These are phyloP conservation scores for Kondoa malvinella DNA, from an alignment of 768 basidiomycete species.

Conservation along the genomic window DNA sequence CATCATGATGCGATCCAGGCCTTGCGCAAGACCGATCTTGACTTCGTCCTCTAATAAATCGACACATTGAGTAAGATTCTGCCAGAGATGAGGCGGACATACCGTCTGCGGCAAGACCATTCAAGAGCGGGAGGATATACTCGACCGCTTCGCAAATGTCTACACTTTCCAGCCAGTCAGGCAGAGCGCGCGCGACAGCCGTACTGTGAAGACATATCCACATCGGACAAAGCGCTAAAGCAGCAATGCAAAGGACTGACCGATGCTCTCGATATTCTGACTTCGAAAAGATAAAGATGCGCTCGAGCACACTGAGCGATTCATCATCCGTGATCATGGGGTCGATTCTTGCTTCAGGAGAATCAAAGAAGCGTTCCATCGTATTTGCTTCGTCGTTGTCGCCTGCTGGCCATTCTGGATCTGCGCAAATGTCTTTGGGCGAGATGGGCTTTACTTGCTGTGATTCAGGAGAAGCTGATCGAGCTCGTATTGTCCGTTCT, in stretches of 20 bases:
- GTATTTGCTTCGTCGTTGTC: not conserved
- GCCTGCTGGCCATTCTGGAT: not conserved
- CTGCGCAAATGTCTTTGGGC: not conserved
- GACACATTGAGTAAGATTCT: not conserved
- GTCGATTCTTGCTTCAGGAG: not conserved
- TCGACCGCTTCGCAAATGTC: slow-evolving; percentile 74
- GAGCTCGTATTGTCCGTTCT: not conserved
- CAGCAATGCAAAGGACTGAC: not conserved
- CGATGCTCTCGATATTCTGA: slow-evolving; percentile 16
- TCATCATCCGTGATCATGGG: slow-evolving; percentile 1
- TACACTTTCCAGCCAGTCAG: slow-evolving; percentile 55
- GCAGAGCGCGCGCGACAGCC: slow-evolving; percentile 60
- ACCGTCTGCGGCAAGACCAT: slow-evolving; percentile 72
- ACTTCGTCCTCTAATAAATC: slow-evolving; percentile 21
- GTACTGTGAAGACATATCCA: not conserved
- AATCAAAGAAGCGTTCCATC: not conserved
- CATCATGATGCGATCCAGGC: slow-evolving; percentile 70
- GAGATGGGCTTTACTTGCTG: not conserved
- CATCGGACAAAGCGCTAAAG: not conserved
- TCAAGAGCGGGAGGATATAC: slow-evolving; percentile 82
- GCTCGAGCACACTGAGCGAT: slow-evolving; percentile 13
- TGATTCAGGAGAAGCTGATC: not conserved
- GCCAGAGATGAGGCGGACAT: slow-evolving; percentile 23
- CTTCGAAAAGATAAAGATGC: slow-evolving; percentile 18
- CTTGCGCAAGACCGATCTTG: slow-evolving; percentile 36